Base-by-base conservation (phyloP, 2,329 filamentous ascomycete species). In the Paraphaeosphaeria sporulosa region DNA sequence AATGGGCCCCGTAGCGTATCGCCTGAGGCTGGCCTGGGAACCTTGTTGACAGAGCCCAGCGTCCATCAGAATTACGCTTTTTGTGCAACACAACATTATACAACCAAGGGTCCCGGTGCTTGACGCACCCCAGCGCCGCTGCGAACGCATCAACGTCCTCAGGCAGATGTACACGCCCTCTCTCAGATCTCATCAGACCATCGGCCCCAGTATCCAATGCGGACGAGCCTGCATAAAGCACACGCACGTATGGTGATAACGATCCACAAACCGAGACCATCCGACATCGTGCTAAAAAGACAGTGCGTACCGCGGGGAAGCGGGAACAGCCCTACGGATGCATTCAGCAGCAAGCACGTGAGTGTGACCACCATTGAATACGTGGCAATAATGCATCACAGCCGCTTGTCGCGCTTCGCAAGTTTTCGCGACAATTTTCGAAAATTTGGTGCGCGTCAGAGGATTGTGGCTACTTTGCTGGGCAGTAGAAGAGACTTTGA, bases 231-330 rank as follows among this genome's bases (percentile, higher is more conserved):
- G 65, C 67, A 65, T 69, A 66, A 66, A 56, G 36, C 57, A 60
- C 64, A 65, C 60, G 64, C 63, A 63, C 64, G 57, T 40, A 61
- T 25, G 51, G 55, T 56, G 55, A 46, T 54, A 38, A 34, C 36
- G 48, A 55, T 53, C 61, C 66, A 67, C 64, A 63, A 59, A 49
- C 62, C 63, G 64, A 65, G 36, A 46, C 59, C 50, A 55, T 38
- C 61, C 44, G 54, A 54, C 58, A 30, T 27, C 42, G 32, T 49
- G 64, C 55, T 62, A 58, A 43, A 21, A 55, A 57, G 58, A 51
- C 57, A 64, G 62, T 56, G 62, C 62, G 61, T 68, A 66, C 66
- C 65, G 55, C 72, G 72, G 70, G 72, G 71, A 72, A 71, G 57
- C 72, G 72, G 67, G 70, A 53, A 42, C 34, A 42, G 57, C 55